These are phyloP conservation scores for Blastomyces gilchristii DNA, from an alignment of 2,329 filamentous ascomycete genomes.

Conservation along the genomic window DNA sequence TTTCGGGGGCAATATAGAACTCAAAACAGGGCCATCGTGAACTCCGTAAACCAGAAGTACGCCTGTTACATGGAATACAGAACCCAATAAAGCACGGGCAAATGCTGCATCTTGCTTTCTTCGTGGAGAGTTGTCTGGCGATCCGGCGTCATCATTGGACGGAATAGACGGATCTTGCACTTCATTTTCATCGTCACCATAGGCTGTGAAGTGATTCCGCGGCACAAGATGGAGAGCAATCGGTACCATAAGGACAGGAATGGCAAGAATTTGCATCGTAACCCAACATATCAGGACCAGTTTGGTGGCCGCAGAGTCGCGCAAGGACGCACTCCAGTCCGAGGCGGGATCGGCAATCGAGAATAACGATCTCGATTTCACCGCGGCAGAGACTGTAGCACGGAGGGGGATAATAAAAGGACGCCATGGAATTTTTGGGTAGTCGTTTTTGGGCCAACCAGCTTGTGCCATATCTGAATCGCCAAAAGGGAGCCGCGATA, in stretches of 20 bases:
- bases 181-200: neutral
- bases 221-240: conserved; percentile 2
- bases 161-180: neutral
- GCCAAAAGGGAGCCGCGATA: conserved; percentile 31
- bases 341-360: conserved; percentile 1
- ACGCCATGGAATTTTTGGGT: conserved; percentile 33
- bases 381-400: conserved; percentile 6
- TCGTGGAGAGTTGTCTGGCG: neutral
- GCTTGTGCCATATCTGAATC: conserved; percentile 31
- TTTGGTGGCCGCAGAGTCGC: neutral
- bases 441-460: conserved; percentile 24
- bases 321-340: neutral
- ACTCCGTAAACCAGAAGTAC: neutral
- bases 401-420: conserved; percentile 31
- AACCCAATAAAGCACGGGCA: conserved; percentile 3
- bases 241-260: conserved; percentile 5
- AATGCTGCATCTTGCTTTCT: neutral
- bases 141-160: no score
- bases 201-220: neutral
- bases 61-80: neutral
- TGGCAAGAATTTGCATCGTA: conserved; percentile 8
- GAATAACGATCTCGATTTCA: conserved; percentile 3
- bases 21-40: neutral
- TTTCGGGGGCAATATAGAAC: neutral
- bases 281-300: conserved; percentile 7